Percentiles rank a stretch among this genome's conserved stretches.
phyloP scores from a whole-genome alignment of 2,329 filamentous ascomycete genomes.

The Hypoxylon sp. region DNA sequence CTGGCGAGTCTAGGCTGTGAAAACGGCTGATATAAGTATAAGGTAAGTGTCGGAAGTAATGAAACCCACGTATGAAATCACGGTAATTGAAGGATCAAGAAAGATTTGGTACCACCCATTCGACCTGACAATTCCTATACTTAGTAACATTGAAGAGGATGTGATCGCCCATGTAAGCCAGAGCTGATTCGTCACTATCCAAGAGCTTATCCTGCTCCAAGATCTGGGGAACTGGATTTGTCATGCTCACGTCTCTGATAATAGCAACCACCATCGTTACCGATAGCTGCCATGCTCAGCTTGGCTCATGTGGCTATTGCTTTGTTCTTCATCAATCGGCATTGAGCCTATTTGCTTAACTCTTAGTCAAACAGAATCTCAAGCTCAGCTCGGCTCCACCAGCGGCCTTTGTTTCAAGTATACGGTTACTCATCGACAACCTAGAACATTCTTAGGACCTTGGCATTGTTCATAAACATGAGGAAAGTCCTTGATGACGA shows the following conservation, averaged over 20 bases:
- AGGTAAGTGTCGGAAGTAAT: conserved; percentile 13
- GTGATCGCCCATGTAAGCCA: conserved; percentile 6
- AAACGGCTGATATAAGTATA: conserved; percentile 1
- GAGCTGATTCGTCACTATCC: conserved; percentile 15
- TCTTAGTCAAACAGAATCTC: neutral
- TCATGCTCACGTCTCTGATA: conserved; percentile 28
- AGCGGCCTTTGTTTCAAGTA: neutral
- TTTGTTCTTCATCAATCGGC: neutral
- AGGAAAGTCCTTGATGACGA: conserved; percentile 16
- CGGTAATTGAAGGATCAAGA: conserved; percentile 14
- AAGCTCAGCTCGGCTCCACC: neutral
- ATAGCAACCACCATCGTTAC: neutral
- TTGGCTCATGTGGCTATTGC: neutral
- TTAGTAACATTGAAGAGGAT: conserved; percentile 20
- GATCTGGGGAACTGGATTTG: conserved; percentile 8
- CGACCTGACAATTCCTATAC: conserved; percentile 11
- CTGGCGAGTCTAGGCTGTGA: neutral
- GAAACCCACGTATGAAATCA: neutral
- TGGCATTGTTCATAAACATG: conserved; percentile 15
- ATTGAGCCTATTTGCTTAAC: conserved; percentile 12
- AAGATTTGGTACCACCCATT: conserved; percentile 10
- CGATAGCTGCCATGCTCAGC: conserved; percentile 23
- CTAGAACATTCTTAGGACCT: neutral
- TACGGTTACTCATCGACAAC: neutral
- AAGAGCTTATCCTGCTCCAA: conserved; percentile 9